Evolutionary conservation across 768 basidiomycete genomes (phyloP), one percentile per base, ranked within the genome.

Genomic region (Tylopilus felleus): DNA sequence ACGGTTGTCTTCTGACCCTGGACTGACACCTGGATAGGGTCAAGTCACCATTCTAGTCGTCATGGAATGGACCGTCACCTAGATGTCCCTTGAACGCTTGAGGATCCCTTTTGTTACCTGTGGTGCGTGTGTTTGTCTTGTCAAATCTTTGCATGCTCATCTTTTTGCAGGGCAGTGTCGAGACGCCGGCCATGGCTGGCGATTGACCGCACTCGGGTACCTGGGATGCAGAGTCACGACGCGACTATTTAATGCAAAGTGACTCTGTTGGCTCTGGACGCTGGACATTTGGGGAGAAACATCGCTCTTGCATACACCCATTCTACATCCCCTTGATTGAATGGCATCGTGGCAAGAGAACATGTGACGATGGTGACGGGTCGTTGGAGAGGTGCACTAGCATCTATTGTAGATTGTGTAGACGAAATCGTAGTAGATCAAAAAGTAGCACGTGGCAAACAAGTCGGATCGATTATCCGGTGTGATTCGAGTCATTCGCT

Each of bases 181-280:
- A 61, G 29, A 14, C 43, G 59, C 59, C 53, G 16, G 54, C 59
- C 33, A 40, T 46, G n/a, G 53, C 53, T 56, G 59, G 59, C 40
- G 58, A 49, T 52, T 50, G 36, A 16, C 42, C 35, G 21, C 39
- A 17, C 29, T 14, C 13, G 27, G 53, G 50, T 50, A n/a, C 23
- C n/a, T 10, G 31, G 40, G 40, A 40, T 36, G 29, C 21, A 33
- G 13, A 9, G 17, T 40, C 14, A 39, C 28, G 38, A 31, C 4
- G 38, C 43, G 25, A 46, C 13, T 25, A 31, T 50, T 25, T 27
- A 43, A 19, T 41, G 10, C 5, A 12, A n/a, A 52, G 27, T 8
- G 14, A 52, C 35, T 25, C 29, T 16, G n/a, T 36, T 27, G 31
- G n/a, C 33, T 36, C 17, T 7, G 16, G 28, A n/a, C 12, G 12